Base-by-base conservation (phyloP, 768 basidiomycete species). In the Boletus sp. region DNA sequence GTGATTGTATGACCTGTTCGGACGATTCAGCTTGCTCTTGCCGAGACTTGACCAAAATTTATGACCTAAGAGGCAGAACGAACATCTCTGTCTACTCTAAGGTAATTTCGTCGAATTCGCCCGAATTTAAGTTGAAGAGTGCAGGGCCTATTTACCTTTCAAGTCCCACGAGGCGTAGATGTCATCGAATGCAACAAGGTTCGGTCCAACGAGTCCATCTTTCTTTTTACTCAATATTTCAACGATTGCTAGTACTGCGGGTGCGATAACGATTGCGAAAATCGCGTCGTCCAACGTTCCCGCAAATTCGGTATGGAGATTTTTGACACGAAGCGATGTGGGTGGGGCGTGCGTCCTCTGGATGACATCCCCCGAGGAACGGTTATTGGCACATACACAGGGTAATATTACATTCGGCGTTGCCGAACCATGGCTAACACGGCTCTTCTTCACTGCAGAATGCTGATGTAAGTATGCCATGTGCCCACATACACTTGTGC, bases 121-220 rank as follows among this genome's bases (percentile, higher is more conserved):
- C 28, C 8, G 6, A 33, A 30, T 47, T 42, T 45, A 10, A 17
- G 7, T 47, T 67, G 12, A 60, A 46, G 39, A 20, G 24, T 42
- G 9, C 47, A 87, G 86, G 79, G 81, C 18, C 64, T 81, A 7
- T 85, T 81, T 62, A 69, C 70, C 2, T 81, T 84, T 61, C 68
- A 73, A 10, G 52, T 74, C 1, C 69, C 67, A 28, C 72, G 66
- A 14, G 82, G 82, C 0, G 63, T 71, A 1, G 81, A 84, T 47
- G 81, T 86, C 11, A 76, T 87, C 6, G 87, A 90, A 66, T 90
- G 87, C 57, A 89, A 87, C 59, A 71, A 77, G 65, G 87, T 84
- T 63, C 47, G 75, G 42, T 8, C 32, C 39, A 14, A 36, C 5
- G 18, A 35, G 3, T 24, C 7, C 9, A 9, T 45, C 17, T n/a